Evolutionary conservation across 768 basidiomycete species (phyloP).

Genomic region (Chalciporus chontae): DNA sequence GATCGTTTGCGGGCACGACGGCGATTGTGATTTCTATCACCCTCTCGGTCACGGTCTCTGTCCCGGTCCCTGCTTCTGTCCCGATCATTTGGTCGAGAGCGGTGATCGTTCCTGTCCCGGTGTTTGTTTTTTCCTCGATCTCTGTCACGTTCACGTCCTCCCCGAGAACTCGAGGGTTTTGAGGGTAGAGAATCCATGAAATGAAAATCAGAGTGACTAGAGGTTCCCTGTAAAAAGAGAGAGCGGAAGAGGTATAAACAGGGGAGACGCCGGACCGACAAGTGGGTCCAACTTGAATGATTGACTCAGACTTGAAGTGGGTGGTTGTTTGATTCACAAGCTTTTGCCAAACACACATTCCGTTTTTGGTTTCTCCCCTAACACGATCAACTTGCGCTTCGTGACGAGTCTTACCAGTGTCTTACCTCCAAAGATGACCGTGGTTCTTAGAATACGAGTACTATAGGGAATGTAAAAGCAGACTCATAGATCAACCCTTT

Average conservation of each 20-base stretch:
- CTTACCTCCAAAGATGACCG: no score
- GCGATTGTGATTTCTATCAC: not conserved
- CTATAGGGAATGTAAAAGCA: not conserved
- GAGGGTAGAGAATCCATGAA: constrained; percentile 20
- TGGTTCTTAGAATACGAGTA: no score
- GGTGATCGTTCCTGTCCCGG: constrained; percentile 6
- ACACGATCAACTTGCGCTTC: no score
- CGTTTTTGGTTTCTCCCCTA: not conserved
- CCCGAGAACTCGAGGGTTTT: constrained; percentile 18
- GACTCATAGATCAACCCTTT: constrained; percentile 1
- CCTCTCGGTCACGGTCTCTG: constrained; percentile 1
- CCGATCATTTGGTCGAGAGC: constrained; percentile 7
- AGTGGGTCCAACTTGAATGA: not conserved
- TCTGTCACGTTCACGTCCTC: constrained; percentile 15
- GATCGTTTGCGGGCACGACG: constrained; percentile 12
- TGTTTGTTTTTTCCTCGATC: constrained; percentile 8
- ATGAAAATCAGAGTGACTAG: not conserved
- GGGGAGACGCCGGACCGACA: not conserved
- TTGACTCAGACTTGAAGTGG: not conserved
- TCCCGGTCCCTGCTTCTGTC: constrained; percentile 5
- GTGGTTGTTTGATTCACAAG: constrained; percentile 28
- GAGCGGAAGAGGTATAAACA: no score
- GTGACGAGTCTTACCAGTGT: no score
- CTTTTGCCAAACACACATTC: constrained; percentile 21
- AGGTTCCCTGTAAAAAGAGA: not conserved